Evolutionary conservation across 2,329 filamentous ascomycete genomes (phyloP), one percentile per base, ranked within the genome.

Genomic region (Aschersonia sp.): DNA sequence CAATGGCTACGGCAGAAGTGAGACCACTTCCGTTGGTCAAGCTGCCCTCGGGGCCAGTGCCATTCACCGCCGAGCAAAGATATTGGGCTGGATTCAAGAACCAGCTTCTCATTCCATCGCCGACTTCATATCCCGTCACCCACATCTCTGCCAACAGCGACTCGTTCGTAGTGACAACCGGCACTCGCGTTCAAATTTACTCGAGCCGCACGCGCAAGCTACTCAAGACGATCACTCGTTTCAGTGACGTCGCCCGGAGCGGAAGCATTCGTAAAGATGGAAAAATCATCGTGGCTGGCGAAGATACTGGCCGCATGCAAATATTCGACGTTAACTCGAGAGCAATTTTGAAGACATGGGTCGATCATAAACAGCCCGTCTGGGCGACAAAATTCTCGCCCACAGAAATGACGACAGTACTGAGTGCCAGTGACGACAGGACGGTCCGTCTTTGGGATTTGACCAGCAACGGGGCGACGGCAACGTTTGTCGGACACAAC

Each of bases 41-140:
- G 74, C 77, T 94, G 61, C 82, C 91, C 49, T 77, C 85, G 53
- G 86, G 87, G 46, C 89, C 89, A 49, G 82, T 84, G 41, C 84
- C 87, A 47, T 69, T 91, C 45, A 95, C 91, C 5, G 83, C 89
- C 32, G 92, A 98, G 70, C 89, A 97, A 69, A 78, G 83, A 55
- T 97, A 97, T 74, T 98, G 94, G 94, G 85, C 84, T 61, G 84
- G 85, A 9, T 98, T 98, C 73, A 89, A 87, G 68, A 92, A 89
- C 56, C 86, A 89, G 55, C 80, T 94, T 50, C 81, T 91, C 52
- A 82, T 97, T 52, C 86, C 92, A 44, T 94, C 91, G 53, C 89
- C 89, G 54, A 88, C 92, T 54, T 86, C 87, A 61, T 89, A 85
- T 63, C 85, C 88, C 44, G 80, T 98, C 58, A 95, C 89, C 35